These are phyloP conservation scores for Periconia sp. DNA, from an alignment of 2,329 filamentous ascomycete genomes.

Conservation along the genomic window DNA sequence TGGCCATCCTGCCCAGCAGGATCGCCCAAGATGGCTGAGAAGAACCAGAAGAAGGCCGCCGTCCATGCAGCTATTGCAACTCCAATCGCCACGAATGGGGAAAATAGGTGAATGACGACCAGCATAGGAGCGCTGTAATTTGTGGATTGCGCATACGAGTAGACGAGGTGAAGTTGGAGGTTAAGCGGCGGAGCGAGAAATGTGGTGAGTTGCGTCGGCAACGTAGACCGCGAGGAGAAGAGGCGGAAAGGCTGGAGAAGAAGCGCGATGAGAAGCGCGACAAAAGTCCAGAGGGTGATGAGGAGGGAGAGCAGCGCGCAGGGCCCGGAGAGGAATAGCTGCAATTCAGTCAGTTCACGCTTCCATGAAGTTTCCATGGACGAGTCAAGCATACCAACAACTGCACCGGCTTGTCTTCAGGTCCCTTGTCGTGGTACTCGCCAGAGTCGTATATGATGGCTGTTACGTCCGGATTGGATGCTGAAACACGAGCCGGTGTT, in stretches of 20 bases:
- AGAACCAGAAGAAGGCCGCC: constrained; percentile 67
- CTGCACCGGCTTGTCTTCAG: constrained; percentile 53
- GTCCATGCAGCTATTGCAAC: constrained; percentile 65
- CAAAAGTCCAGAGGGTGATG: constrained; percentile 60
- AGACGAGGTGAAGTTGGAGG: constrained; percentile 57
- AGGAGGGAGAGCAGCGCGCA: constrained; percentile 61
- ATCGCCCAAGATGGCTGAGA: constrained; percentile 66
- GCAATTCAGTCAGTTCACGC: not conserved
- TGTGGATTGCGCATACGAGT: constrained; percentile 47
- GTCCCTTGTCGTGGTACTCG: constrained; percentile 45
- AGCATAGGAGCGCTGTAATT: constrained; percentile 52
- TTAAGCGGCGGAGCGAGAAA: constrained; percentile 61
- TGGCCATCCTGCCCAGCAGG: constrained; percentile 64
- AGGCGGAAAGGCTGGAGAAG: constrained; percentile 61
- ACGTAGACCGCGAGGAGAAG: constrained; percentile 56
- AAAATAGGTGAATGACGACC: constrained; percentile 60
- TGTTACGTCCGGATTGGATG: constrained; percentile 25
- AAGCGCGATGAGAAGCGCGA: constrained; percentile 55
- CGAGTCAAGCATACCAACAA: constrained; percentile 43
- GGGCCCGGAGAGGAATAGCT: constrained; percentile 62
- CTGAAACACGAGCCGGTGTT: constrained; percentile 25
- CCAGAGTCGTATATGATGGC: constrained; percentile 40
- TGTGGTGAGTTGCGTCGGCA: constrained; percentile 57
- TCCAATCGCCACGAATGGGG: constrained; percentile 62
- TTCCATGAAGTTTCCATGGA: not conserved